Percentiles rank a stretch among this genome's conserved stretches.
phyloP scores from a whole-genome alignment of 306 rosid species.

The Gleditsia sinensis region DNA sequence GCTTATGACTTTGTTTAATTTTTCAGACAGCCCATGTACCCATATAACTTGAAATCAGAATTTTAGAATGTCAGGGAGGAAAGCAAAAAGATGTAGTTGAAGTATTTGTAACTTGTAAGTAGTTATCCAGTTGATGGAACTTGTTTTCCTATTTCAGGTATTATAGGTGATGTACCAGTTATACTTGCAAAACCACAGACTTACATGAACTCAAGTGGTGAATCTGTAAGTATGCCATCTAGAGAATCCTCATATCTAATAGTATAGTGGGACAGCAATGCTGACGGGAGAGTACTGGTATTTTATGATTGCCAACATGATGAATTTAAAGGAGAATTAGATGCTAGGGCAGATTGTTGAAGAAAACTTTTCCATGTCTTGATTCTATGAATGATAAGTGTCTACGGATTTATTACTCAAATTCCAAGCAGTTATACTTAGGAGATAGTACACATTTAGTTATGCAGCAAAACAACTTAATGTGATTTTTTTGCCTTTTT shows the following conservation, averaged over 20 bases:
- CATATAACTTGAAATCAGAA: conserved; percentile 18
- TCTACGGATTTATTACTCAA: background rate
- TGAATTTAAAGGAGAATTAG: background rate
- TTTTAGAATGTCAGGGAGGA: conserved; percentile 17
- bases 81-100: background rate
- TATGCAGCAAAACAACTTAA: background rate
- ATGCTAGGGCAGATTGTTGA: background rate
- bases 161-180: conserved; percentile 75
- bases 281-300: background rate
- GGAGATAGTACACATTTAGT: background rate
- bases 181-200: conserved; percentile 94
- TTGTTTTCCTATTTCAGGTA: conserved; percentile 55
- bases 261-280: conserved; percentile 14
- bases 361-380: conserved; percentile 2
- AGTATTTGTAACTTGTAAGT: conserved; percentile 10
- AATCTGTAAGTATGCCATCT: conserved; percentile 82
- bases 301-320: background rate
- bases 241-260: conserved; percentile 31
- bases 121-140: background rate
- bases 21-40: background rate
- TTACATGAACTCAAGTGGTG: conserved; percentile 92
- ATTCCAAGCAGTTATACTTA: background rate
- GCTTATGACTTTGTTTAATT: background rate
- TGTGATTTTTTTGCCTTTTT: background rate
- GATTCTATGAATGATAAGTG: background rate